These are phyloP conservation scores for Claviceps sorghi DNA, from an alignment of 2,329 filamentous ascomycete genomes.

Conservation along the genomic window DNA sequence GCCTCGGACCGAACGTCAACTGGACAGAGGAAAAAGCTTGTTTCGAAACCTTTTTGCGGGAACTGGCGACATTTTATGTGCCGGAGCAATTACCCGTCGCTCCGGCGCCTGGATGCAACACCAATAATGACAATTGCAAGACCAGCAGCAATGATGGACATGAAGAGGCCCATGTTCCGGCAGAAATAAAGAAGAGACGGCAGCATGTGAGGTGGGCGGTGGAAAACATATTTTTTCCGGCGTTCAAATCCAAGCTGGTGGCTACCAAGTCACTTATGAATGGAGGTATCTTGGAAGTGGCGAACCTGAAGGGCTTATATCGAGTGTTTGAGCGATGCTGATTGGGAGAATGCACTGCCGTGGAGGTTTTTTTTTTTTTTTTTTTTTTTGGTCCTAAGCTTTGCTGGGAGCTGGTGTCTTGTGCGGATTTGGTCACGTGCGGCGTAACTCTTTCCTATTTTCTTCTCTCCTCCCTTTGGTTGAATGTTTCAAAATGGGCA, in stretches of 20 bases:
- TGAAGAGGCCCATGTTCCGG: slow-evolving; percentile 24
- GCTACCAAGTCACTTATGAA: slow-evolving; percentile 66
- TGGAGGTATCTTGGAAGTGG: slow-evolving; percentile 66
- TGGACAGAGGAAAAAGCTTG: slow-evolving; percentile 78
- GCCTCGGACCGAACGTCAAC: slow-evolving; percentile 74
- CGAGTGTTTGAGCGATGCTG: slow-evolving; percentile 88
- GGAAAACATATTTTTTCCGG: slow-evolving; percentile 81
- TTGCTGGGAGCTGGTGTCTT: too few species aligned
- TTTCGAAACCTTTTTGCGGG: slow-evolving; percentile 70
- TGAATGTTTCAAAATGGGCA: too few species aligned
- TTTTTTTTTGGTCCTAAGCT: too few species aligned
- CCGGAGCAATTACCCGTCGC: slow-evolving; percentile 63
- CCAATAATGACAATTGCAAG: slow-evolving; percentile 2
- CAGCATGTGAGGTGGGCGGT: slow-evolving; percentile 58
- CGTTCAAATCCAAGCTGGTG: slow-evolving; percentile 68
- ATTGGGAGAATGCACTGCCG: slow-evolving; percentile 11
- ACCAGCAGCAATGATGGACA: slow-evolving; percentile 7
- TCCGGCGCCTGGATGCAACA: slow-evolving; percentile 12
- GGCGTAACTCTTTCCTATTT: too few species aligned
- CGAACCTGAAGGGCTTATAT: slow-evolving; percentile 84
- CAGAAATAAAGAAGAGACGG: slow-evolving; percentile 43
- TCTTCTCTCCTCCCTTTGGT: too few species aligned
- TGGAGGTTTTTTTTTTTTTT: not conserved
- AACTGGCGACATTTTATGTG: slow-evolving; percentile 80
- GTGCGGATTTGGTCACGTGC: too few species aligned